Percentiles rank a stretch among this genome's conserved stretches.
These are phyloP conservation scores for Blastobotrys terrestris DNA, from an alignment of 805 yeast species.

Conservation along the genomic window DNA sequence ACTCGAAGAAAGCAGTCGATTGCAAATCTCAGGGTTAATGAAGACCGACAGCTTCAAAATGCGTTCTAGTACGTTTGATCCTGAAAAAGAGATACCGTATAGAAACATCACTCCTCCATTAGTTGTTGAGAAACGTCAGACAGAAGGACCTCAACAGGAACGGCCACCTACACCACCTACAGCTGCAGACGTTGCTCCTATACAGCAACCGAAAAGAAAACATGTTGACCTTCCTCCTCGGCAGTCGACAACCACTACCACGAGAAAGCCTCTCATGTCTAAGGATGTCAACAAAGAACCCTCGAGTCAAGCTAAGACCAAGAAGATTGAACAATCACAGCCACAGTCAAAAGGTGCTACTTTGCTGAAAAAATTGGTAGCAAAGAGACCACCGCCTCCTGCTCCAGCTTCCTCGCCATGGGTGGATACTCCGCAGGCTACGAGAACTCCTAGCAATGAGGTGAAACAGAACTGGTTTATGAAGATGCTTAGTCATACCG, in stretches of 20 bases:
- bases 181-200: neutral
- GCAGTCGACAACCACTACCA: no score
- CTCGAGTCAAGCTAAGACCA: neutral
- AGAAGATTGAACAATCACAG: neutral
- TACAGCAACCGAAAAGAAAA: neutral
- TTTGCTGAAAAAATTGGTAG: neutral
- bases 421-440: neutral
- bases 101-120: conserved; percentile 5
- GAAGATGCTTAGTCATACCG: conserved; percentile 23
- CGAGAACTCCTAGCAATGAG: neutral
- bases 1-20: conserved; percentile 10
- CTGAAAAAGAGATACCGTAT: conserved; percentile 6
- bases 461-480: conserved; percentile 33
- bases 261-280: conserved; percentile 11
- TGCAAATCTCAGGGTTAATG: conserved; percentile 20
- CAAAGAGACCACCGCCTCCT: neutral
- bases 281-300: conserved; percentile 8
- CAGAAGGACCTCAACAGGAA: neutral
- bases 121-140: neutral
- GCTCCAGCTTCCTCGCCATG: neutral
- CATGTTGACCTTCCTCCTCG: neutral
- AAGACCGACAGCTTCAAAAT: conserved; percentile 21
- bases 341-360: neutral
- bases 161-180: neutral
- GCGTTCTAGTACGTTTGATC: conserved; percentile 10